These are phyloP conservation scores for Amniculicola lignicola DNA, from an alignment of 495 filamentous ascomycete genomes.

Conservation along the genomic window DNA sequence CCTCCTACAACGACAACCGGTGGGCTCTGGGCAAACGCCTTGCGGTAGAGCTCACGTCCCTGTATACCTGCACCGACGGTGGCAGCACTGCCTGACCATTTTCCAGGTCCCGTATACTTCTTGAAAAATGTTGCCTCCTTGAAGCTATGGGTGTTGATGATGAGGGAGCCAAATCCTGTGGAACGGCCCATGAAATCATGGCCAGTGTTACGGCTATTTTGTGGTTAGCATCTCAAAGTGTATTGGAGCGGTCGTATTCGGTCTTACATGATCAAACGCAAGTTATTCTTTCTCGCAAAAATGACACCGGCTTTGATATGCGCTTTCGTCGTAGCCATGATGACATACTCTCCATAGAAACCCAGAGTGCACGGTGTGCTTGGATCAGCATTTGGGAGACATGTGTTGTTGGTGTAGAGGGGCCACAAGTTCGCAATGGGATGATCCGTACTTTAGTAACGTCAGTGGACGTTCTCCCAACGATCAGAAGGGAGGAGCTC, in stretches of 20 bases:
- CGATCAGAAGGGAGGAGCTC: too few species aligned
- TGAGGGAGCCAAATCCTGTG: constrained; percentile 19
- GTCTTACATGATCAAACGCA: constrained; percentile 26
- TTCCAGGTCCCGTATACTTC: constrained; percentile 35
- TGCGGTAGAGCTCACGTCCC: constrained; percentile 44
- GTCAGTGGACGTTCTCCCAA: too few species aligned
- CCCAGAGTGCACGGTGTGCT: constrained; percentile 22
- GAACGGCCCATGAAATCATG: constrained; percentile 36
- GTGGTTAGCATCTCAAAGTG: not conserved
- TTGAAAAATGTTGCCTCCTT: constrained; percentile 36
- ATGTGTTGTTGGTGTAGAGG: constrained; percentile 32
- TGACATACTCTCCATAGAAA: constrained; percentile 26
- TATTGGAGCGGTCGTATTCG: too few species aligned
- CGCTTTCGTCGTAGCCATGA: constrained; percentile 27
- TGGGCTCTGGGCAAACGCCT: constrained; percentile 5
- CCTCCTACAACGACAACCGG: constrained; percentile 30
- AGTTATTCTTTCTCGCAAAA: constrained; percentile 25
- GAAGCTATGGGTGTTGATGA: constrained; percentile 33
- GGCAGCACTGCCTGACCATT: constrained; percentile 48
- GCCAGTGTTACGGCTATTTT: constrained; percentile 24
- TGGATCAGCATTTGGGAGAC: constrained; percentile 19
- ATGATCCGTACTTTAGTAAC: constrained; percentile 25
- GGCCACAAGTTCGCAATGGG: constrained; percentile 26
- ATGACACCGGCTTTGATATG: constrained; percentile 32
- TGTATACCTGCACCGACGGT: constrained; percentile 52